Evolutionary conservation across 805 yeast species (phyloP), one percentile per base, ranked within the genome.

Genomic region (Sugiyamaella qingdaonensis): DNA sequence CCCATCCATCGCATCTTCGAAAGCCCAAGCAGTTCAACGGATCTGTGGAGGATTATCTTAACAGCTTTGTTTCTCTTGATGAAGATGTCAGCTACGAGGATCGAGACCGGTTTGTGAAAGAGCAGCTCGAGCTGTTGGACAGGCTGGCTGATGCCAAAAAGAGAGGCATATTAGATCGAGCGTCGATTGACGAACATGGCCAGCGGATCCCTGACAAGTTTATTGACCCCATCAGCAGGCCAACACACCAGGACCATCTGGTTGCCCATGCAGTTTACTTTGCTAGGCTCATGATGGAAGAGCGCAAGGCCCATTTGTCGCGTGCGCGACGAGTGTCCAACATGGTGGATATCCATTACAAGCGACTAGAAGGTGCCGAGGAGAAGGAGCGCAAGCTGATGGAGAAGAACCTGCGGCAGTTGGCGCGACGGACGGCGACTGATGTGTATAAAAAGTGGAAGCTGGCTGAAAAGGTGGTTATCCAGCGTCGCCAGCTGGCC

Each of bases 391-490:
- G 78, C 19, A 84, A 84, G 58, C 95, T 86, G 54, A 80, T 83
- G 61, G 95, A 90, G 61, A 85, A 80, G 60, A 80, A 82, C 50
- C 74, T 86, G 54, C 74, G 78, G 53, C 80, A 78, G 54, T 67
- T 92, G 33, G 95, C 97, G n/a, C 80, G 88, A 61, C 78, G 84
- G 47, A 86, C 95, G 0, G 86, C 87, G 1, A 84, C 81, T 61
- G 89, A 90, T 43, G 97, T 94, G 10, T 85, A 85, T 68, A 89
- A 84, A 66, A 83, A 94, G 63, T 94, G 99, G 99, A 73, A 77
- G 19, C 76, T 90, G 47, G 99, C 97, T 1, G 88, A 85, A 57
- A 89, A 87, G 66, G 74, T 75, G 11, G 86, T 83, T 13, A 73
- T 87, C 55, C 94, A 87, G 64, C 84, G 84, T 46, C 81, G 85